Evolutionary conservation across 768 basidiomycete genomes (phyloP).

Genomic region (Grammothele lineata): DNA sequence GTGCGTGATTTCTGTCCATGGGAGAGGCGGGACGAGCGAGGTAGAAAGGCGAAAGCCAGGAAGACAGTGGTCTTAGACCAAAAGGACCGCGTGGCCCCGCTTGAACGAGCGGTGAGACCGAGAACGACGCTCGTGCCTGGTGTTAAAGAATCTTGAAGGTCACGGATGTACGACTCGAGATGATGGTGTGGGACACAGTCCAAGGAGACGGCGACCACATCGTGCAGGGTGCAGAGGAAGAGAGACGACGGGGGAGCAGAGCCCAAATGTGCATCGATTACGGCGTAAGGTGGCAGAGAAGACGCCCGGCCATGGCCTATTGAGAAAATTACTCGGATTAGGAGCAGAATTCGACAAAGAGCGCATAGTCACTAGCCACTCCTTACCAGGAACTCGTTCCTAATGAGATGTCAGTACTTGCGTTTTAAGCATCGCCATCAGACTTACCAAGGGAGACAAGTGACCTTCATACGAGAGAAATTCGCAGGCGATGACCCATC

Average conservation of each 20-base stretch:
- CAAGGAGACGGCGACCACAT: not conserved
- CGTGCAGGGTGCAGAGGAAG: slow-evolving; percentile 10
- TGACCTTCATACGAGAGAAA: no score
- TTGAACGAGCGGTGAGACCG: slow-evolving; percentile 18
- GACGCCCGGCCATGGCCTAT: no score
- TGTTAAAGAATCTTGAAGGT: slow-evolving; percentile 11
- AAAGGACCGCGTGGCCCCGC: slow-evolving; percentile 3
- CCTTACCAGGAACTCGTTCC: no score
- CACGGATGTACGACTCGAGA: slow-evolving; percentile 10
- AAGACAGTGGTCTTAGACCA: slow-evolving; percentile 7
- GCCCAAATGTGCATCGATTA: no score
- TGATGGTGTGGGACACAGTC: slow-evolving; percentile 14
- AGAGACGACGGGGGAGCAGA: slow-evolving; percentile 6
- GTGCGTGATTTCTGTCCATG: slow-evolving; percentile 1
- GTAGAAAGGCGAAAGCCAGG: slow-evolving; percentile 20
- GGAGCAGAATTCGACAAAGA: no score
- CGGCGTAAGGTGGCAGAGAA: no score
- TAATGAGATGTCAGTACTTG: no score
- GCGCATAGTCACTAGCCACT: no score
- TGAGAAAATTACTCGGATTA: no score
- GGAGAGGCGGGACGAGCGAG: slow-evolving; percentile 9
- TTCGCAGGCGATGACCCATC: slow-evolving; percentile 2
- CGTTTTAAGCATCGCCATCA: no score
- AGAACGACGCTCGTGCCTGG: slow-evolving; percentile 11
- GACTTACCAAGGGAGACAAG: no score